phyloP scores from a whole-genome alignment of 306 rosid species.

The Alnus rubra region DNA sequence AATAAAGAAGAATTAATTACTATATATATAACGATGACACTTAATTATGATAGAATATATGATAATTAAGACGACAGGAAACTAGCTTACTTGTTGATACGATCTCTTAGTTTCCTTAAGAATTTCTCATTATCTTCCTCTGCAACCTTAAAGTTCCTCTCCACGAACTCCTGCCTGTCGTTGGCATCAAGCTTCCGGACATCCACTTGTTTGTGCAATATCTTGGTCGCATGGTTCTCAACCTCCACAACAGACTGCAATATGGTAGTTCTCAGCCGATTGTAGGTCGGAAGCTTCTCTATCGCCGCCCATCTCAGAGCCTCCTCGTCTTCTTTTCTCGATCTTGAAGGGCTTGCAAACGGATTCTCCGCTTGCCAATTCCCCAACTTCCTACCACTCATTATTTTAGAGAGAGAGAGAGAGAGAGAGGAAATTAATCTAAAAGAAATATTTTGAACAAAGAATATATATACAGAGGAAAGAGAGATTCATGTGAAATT shows the following conservation, averaged over 20 bases:
- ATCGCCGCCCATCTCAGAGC: constrained; percentile 22
- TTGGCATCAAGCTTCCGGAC: not conserved
- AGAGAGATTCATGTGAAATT: not conserved
- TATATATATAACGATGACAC: no score
- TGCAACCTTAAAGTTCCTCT: not conserved
- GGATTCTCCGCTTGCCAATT: not conserved
- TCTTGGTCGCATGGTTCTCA: not conserved
- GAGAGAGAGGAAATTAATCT: no score
- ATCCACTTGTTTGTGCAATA: not conserved
- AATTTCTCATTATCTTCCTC: constrained; percentile 14
- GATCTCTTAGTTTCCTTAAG: not conserved
- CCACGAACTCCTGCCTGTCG: not conserved
- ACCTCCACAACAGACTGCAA: not conserved
- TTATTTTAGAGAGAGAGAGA: not conserved
- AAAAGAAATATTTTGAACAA: no score
- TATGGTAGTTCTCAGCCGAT: constrained; percentile 18
- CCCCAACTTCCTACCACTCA: not conserved
- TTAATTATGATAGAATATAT: no score
- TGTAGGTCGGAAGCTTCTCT: constrained; percentile 16
- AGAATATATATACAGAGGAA: no score
- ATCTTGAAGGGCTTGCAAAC: not conserved
- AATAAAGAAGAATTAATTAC: no score
- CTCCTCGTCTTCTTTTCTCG: constrained; percentile 3
- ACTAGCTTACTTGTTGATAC: not conserved
- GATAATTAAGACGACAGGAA: not conserved